Evolutionary conservation across 2,329 filamentous ascomycete species (phyloP), one percentile per base, ranked within the genome.

Genomic region (Beauveria australis): DNA sequence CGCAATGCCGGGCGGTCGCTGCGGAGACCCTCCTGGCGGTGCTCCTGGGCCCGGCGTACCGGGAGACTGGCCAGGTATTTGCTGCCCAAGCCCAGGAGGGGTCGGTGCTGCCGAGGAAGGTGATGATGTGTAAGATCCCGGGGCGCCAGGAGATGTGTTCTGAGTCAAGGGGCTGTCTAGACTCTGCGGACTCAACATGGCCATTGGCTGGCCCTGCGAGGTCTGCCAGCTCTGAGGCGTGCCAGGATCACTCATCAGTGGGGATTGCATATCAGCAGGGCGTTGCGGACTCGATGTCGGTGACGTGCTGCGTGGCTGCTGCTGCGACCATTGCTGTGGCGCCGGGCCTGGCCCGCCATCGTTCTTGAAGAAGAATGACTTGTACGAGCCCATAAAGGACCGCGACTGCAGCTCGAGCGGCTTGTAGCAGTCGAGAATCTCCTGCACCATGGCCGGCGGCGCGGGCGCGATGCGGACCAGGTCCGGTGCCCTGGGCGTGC

Each of bases 351-450:
- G 19, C 40, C 37, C 64, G 3, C 68, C 66, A 12, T 40, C 48
- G 5, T 40, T 26, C 0, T 70, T 67, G 48, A 69, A 71, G 61
- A 74, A 73, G 62, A 70, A 70, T 33, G 72, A 72, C 59, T 65
- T 68, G 55, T 74, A 75, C 0, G 73, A 74, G 0, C 72, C 72
- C 68, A 75, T 70, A 43, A 74, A 75, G 3, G 73, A 74, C 18
- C 73, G 69, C 2, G 73, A 75, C 63, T 75, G 73, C 16, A 75
- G 61, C 59, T 75, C 73, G 6, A 75, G 62, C 2, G 73, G 73
- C 30, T 70, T 74, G 30, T 74, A 75, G 54, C 73, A 75, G 48
- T 75, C 73, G 0, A 75, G 63, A 26, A 75, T 74, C 56, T 75
- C 72, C 30, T 74, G 70, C 0, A 75, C 73, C 41, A 75, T 49